Evolutionary conservation across 352 stramenopile genomes (phyloP).

Genomic region (Aphanomyces stellatus): DNA sequence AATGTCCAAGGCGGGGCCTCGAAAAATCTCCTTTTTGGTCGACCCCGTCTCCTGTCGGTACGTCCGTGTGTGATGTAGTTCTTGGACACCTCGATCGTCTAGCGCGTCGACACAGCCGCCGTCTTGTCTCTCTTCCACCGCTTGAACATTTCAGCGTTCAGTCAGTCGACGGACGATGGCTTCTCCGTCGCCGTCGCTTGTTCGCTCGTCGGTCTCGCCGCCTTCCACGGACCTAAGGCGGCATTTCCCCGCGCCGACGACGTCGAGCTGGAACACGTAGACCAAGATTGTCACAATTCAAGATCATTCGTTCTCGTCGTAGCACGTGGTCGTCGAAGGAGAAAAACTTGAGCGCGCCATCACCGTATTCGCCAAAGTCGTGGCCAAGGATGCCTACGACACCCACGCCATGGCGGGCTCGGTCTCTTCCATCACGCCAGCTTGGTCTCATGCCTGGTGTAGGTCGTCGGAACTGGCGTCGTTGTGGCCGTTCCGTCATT

Average conservation of each 20-base stretch:
- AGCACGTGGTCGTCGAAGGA: neutral
- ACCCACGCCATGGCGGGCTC: no score
- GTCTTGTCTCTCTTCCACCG: neutral
- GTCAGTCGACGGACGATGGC: neutral
- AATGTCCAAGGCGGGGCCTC: neutral
- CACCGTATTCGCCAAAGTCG: neutral
- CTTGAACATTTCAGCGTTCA: neutral
- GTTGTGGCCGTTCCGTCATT: neutral
- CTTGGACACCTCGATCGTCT: neutral
- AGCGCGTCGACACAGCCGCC: neutral
- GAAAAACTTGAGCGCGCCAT: neutral
- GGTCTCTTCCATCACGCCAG: no score
- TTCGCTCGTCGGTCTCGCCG: neutral
- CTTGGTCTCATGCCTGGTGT: neutral
- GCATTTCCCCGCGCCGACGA: neutral
- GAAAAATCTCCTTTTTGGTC: neutral
- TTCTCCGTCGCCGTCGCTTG: neutral
- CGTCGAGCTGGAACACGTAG: neutral
- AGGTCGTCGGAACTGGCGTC: neutral
- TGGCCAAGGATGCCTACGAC: neutral
- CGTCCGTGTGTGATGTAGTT: neutral
- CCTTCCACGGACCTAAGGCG: neutral
- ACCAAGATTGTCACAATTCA: no score
- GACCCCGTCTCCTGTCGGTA: neutral
- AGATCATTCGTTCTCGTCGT: no score